A percentile compares a stretch with the other conserved stretches of the same genome.
phyloP scores from a whole-genome alignment of 768 basidiomycete genomes.

The Tephrocybe sp. region DNA sequence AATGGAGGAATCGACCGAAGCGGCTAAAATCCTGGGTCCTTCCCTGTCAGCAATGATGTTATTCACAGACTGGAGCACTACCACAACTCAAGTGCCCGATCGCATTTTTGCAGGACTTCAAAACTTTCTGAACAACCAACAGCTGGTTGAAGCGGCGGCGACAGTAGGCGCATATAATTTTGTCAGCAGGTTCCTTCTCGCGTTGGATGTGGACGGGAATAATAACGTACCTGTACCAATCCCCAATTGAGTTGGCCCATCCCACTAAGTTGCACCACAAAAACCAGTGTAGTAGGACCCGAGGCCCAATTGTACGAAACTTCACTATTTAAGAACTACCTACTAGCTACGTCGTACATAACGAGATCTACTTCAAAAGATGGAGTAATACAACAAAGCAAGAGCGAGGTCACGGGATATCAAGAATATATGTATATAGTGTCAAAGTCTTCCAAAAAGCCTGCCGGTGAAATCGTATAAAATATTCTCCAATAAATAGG shows the following conservation, averaged over 20 bases:
- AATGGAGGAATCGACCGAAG: conserved; percentile 12
- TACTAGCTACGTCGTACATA: conserved; percentile 7
- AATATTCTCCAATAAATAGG: conserved; percentile 17
- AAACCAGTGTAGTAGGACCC: background rate
- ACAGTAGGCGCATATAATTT: conserved; percentile 30
- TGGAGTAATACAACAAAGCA: conserved; percentile 7
- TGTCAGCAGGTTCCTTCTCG: conserved; percentile 28
- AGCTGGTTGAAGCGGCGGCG: conserved; percentile 27
- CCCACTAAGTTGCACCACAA: background rate
- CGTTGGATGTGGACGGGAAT: conserved; percentile 28
- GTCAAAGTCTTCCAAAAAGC: conserved; percentile 1
- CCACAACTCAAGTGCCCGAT: conserved; percentile 22
- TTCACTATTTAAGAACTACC: background rate
- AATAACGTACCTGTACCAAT: conserved; percentile 26
- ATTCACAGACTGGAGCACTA: conserved; percentile 29
- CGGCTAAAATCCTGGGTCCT: conserved; percentile 19
- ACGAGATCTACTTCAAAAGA: conserved; percentile 1
- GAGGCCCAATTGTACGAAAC: background rate
- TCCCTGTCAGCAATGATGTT: conserved; percentile 24
- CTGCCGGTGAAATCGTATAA: conserved; percentile 1
- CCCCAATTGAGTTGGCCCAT: conserved; percentile 14
- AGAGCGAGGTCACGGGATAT: conserved; percentile 2
- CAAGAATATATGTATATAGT: conserved; percentile 6
- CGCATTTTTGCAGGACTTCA: conserved; percentile 22
- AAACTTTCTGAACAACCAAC: conserved; percentile 23